Conservation (phyloP, 768 basidiomycete species). For the Trametes cubensis region DNA sequence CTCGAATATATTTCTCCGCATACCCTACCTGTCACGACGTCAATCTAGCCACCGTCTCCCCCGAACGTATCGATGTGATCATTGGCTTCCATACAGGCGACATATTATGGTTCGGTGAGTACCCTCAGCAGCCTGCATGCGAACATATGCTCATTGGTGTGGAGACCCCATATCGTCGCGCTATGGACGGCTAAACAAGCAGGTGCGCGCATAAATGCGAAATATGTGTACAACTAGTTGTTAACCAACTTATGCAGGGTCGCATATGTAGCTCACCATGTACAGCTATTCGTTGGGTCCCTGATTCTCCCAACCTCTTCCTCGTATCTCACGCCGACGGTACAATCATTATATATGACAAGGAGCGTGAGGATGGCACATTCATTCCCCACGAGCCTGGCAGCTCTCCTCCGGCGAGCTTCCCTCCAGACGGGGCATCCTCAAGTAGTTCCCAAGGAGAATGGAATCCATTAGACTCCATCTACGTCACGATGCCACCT, state of each 20-base stretch:
- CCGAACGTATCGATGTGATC: conserved; percentile 82
- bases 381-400: conserved; percentile 67
- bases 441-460: conserved; percentile 43
- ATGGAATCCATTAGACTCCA: conserved; percentile 78
- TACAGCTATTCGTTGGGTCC: conserved; percentile 91
- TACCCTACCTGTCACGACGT: conserved; percentile 92
- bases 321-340: conserved; percentile 89
- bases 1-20: conserved; percentile 81
- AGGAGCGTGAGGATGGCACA: conserved; percentile 83
- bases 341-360: conserved; percentile 87
- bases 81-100: conserved; percentile 96
- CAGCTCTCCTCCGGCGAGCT: conserved; percentile 29
- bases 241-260: conserved; percentile 56
- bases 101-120: conserved; percentile 88
- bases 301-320: conserved; percentile 76
- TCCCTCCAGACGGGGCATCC: conserved; percentile 23
- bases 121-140: conserved; percentile 9
- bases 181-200: conserved; percentile 87
- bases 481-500: conserved; percentile 82
- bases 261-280: conserved; percentile 80
- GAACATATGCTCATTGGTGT: conserved; percentile 1
- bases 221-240: too few species aligned
- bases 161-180: conserved; percentile 79
- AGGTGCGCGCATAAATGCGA: too few species aligned
- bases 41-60: conserved; percentile 73